Base-by-base conservation (phyloP, 164 flowering plant species). In the Annona squamosa region DNA sequence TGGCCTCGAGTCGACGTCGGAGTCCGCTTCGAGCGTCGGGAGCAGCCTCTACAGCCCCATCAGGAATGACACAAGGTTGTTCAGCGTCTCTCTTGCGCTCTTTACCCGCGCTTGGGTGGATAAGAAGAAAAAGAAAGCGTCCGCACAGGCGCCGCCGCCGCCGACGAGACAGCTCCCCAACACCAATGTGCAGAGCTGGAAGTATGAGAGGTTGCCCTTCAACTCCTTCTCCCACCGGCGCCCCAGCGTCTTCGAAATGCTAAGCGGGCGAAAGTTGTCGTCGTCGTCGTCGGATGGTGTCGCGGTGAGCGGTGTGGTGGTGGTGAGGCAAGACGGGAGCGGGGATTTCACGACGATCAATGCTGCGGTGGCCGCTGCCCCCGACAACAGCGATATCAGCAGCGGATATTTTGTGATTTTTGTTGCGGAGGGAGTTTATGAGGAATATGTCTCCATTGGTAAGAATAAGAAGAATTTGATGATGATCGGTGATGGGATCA, bases 401-500 rank as follows among this genome's bases (percentile, higher is more conserved):
- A 59, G 45, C 12, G 85, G 86, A 0, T 86, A 83, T 65, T 88
- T 79, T 69, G 16, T 86, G 77, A 84, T 88, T 3, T 83, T 77
- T 46, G 74, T 86, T 12, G 71, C 61, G 9, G 82, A 80, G 0
- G 88, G 91, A 0, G 81, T 83, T 3, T 86, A 88, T 41, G 75
- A 84, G n/a, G 91, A 88, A 78, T 82, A 85, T 59, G 88, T 88
- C 1, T 48, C 78, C 12, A 72, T 88, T 4, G 69, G 72, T 1
- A 84, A 72, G 78, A 83, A 77, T 61, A 85, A 83, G 83, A 71
- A 57, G 45, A 72, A 85, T 66, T 45, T 88, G 71, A 78, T 86
- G 83, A 79, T 88, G 84, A 65, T 86, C 44, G 91, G 89, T n/a
- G 87, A 81, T 37, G 86, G 87, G 17, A 77, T 81, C 73, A 76